phyloP scores from a whole-genome alignment of 1,284 basidiomycete species.

The Caloboletus inedulis region DNA sequence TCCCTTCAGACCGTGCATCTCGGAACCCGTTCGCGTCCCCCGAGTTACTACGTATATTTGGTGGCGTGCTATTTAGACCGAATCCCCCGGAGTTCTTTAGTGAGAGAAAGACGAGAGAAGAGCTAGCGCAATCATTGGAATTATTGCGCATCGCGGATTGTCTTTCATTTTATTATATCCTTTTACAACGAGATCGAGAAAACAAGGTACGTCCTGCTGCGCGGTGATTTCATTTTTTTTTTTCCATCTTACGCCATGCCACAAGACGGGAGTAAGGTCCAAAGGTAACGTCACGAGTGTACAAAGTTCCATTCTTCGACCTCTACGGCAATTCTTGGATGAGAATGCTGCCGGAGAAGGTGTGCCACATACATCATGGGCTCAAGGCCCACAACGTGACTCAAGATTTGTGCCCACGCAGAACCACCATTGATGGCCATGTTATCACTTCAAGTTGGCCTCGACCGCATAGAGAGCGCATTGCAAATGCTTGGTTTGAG shows the following conservation, averaged over 20 bases:
- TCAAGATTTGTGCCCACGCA: slow-evolving; percentile 8
- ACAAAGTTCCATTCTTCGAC: slow-evolving; percentile 21
- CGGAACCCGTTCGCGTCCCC: slow-evolving; percentile 26
- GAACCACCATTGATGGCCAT: slow-evolving; percentile 27
- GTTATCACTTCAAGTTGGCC: slow-evolving; percentile 22
- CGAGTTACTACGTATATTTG: slow-evolving; percentile 26
- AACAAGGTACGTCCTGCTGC: slow-evolving; percentile 19
- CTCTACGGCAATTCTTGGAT: slow-evolving; percentile 25
- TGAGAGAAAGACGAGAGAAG: slow-evolving; percentile 19
- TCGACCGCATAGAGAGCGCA: slow-evolving; percentile 30
- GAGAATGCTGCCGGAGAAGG: slow-evolving; percentile 20
- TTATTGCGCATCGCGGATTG: slow-evolving; percentile 31
- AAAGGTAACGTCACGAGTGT: slow-evolving; percentile 20
- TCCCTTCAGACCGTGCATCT: slow-evolving; percentile 11
- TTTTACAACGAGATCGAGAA: slow-evolving; percentile 26
- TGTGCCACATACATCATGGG: slow-evolving; percentile 8
- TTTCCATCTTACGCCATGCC: neutral
- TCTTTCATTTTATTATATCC: slow-evolving; percentile 33
- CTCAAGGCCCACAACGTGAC: neutral
- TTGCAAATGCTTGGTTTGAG: slow-evolving; percentile 15
- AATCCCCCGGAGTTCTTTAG: slow-evolving; percentile 27
- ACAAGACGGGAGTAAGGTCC: slow-evolving; percentile 26
- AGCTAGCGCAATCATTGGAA: slow-evolving; percentile 28
- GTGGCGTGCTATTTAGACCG: slow-evolving; percentile 27
- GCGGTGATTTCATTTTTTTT: neutral